These are phyloP conservation scores for Lyophyllum atratum DNA, from an alignment of 768 basidiomycete genomes.

Conservation along the genomic window DNA sequence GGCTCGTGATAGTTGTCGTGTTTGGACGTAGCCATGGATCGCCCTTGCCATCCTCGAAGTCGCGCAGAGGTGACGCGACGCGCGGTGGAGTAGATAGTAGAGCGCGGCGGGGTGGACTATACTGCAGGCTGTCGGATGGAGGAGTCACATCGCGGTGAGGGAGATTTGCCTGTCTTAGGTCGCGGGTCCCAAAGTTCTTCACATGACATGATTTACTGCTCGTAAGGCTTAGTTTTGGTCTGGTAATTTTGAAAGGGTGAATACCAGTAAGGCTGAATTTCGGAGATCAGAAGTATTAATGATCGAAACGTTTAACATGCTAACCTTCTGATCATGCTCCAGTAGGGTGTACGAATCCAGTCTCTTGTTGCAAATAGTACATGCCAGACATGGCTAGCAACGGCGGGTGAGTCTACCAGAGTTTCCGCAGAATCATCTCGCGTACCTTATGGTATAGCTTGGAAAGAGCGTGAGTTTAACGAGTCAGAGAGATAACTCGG, in stretches of 20 bases:
- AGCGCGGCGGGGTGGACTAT: conserved; percentile 23
- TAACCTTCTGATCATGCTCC: conserved; percentile 82
- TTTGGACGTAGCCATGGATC: conserved; percentile 14
- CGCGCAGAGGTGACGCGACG: conserved; percentile 25
- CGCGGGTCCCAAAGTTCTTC: conserved; percentile 76
- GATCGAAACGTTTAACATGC: conserved; percentile 20
- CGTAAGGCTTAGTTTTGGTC: not conserved
- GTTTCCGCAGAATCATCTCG: not conserved
- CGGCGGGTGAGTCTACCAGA: conserved; percentile 1
- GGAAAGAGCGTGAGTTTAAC: conserved; percentile 5
- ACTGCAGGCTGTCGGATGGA: conserved; percentile 19
- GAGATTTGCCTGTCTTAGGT: conserved; percentile 72
- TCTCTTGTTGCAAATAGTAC: conserved; percentile 73
- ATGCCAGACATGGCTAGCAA: conserved; percentile 76
- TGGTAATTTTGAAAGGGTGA: conserved; percentile 3
- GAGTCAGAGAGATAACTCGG: conserved; percentile 4
- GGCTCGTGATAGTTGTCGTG: conserved; percentile 31
- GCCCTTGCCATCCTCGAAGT: not conserved
- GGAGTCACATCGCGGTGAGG: conserved; percentile 44
- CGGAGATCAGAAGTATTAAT: not conserved
- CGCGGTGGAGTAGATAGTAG: conserved; percentile 27
- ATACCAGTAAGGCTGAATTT: conserved; percentile 53
- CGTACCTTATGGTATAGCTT: conserved; percentile 81
- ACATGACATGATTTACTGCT: conserved; percentile 81
- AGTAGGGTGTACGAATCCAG: conserved; percentile 76